Evolutionary conservation across 768 basidiomycete species (phyloP).

Genomic region (Termitomyces sp.): DNA sequence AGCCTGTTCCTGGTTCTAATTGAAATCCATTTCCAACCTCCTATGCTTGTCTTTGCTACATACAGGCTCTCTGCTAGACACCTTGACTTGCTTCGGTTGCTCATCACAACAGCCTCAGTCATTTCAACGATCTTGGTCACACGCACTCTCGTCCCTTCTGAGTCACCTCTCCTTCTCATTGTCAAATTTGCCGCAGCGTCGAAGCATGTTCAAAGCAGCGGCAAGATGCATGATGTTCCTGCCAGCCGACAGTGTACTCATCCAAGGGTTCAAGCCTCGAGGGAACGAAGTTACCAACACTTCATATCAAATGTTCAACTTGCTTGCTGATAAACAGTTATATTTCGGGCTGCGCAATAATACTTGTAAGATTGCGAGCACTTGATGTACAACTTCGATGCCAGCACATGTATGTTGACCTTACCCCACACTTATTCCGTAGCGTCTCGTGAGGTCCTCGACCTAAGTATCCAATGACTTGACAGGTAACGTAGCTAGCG

Average conservation of each 20-base stretch:
- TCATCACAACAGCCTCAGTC: background rate
- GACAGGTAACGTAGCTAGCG: constrained; percentile 17
- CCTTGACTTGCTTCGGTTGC: background rate
- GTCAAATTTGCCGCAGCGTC: background rate
- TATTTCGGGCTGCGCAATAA: background rate
- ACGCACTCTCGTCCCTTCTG: background rate
- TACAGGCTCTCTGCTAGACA: background rate
- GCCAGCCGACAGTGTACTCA: background rate
- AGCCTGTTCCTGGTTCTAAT: constrained; percentile 3
- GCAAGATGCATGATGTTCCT: background rate
- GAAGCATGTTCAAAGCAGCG: background rate
- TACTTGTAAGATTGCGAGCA: background rate
- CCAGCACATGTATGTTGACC: background rate
- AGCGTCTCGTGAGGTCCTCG: background rate
- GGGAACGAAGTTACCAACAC: background rate
- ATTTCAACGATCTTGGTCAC: background rate
- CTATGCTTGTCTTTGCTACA: background rate
- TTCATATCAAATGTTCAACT: background rate
- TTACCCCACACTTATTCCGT: background rate
- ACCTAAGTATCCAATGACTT: constrained; percentile 2
- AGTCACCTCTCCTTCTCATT: background rate
- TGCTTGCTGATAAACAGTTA: background rate
- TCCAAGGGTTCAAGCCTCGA: background rate
- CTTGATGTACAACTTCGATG: background rate
- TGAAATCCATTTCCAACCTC: constrained; percentile 4